phyloP scores from a whole-genome alignment of 371 early-diverging fungal genomes.

The Haplosporangium sp. region DNA sequence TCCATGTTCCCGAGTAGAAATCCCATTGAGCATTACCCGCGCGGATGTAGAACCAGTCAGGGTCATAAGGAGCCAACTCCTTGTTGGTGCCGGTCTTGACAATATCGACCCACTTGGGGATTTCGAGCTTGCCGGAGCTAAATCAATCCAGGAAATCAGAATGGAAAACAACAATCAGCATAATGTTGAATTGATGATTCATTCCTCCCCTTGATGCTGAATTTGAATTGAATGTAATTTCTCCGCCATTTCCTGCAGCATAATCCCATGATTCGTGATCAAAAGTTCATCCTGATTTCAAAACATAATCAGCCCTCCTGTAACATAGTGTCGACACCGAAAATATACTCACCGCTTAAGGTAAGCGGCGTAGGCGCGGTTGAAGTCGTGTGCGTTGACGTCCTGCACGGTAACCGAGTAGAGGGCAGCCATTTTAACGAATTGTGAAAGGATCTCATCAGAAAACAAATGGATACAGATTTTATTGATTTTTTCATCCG shows the following conservation, averaged over 20 bases:
- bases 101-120: conserved; percentile 98
- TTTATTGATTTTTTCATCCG: neutral
- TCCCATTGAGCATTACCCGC: conserved; percentile 73
- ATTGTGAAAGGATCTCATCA: conserved; percentile 37
- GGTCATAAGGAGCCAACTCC: conserved; percentile 97
- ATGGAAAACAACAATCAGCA: neutral
- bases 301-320: no score
- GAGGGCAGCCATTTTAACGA: conserved; percentile 48
- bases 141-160: conserved; percentile 81
- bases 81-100: conserved; percentile 97
- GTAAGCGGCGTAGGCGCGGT: conserved; percentile 98
- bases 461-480: neutral
- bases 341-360: conserved; percentile 59
- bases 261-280: no score
- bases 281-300: no score
- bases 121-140: conserved; percentile 94
- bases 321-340: no score
- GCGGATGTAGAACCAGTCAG: conserved; percentile 99
- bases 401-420: conserved; percentile 92
- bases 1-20: no score
- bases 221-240: neutral
- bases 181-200: conserved; percentile 11
- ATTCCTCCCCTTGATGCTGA: conserved; percentile 3
- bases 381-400: conserved; percentile 92
- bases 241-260: neutral